Evolutionary conservation across 139 green algal genomes (phyloP).

Genomic region (Chlamydomonas applanata): DNA sequence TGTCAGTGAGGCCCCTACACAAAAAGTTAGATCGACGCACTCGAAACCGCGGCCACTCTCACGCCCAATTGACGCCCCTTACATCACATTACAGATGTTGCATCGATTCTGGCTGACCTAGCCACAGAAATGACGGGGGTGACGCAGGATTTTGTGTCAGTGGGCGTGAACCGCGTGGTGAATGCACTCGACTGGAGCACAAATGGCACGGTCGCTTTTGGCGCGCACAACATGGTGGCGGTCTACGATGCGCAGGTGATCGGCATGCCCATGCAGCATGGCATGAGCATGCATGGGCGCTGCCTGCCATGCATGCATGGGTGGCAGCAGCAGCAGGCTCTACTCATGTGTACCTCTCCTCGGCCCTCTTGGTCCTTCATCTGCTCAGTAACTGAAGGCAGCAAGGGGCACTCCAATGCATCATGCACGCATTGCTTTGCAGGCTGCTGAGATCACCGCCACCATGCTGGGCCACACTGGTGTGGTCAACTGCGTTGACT

Average conservation of each 20-base stretch:
- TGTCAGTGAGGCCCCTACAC: too few relatives aligned
- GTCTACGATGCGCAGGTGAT: slow-evolving; percentile 74
- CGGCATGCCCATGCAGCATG: too few relatives aligned
- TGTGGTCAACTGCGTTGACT: slow-evolving; percentile 76
- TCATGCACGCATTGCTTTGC: background rate
- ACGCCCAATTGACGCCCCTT: too few relatives aligned
- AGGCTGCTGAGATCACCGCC: slow-evolving; percentile 50
- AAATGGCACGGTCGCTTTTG: slow-evolving; percentile 68
- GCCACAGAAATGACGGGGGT: slow-evolving; percentile 10
- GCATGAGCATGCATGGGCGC: background rate
- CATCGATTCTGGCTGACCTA: too few relatives aligned
- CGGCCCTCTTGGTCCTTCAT: too few relatives aligned
- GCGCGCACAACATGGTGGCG: slow-evolving; percentile 54
- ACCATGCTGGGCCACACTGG: slow-evolving; percentile 72
- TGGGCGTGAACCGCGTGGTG: slow-evolving; percentile 68
- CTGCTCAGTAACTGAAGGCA: background rate
- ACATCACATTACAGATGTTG: too few relatives aligned
- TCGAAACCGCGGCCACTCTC: too few relatives aligned
- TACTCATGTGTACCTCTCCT: too few relatives aligned
- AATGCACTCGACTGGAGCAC: slow-evolving; percentile 66
- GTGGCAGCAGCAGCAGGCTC: background rate
- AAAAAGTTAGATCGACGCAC: too few relatives aligned
- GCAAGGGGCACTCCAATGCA: background rate
- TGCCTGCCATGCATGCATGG: background rate
- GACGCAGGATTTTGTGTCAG: slow-evolving; percentile 42